These are phyloP conservation scores for Sporothrix schenckii DNA, from an alignment of 2,329 filamentous ascomycete species.

Conservation along the genomic window DNA sequence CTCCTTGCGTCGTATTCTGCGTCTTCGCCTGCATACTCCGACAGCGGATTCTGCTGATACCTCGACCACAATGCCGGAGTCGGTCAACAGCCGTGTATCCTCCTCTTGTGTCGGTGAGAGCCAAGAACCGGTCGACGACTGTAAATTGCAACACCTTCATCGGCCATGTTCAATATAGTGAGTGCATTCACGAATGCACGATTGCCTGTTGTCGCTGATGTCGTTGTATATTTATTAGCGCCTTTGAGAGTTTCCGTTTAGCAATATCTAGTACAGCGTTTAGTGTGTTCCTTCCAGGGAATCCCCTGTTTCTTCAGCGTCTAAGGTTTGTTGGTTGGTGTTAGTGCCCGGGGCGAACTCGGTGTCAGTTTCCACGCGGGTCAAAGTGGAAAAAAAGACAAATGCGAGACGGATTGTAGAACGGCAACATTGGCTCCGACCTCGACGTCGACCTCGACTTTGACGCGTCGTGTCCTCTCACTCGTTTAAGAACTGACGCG, in stretches of 20 bases:
- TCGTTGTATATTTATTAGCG: not conserved
- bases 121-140: too few species aligned
- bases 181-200: not conserved
- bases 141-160: not conserved
- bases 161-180: not conserved
- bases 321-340: not conserved
- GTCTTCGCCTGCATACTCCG: not conserved
- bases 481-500: not conserved
- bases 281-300: not conserved
- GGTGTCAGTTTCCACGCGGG: not conserved
- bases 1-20: not conserved
- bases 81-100: not conserved
- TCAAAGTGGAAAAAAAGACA: conserved; percentile 8
- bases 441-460: not conserved
- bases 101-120: not conserved
- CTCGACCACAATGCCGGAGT: not conserved
- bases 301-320: not conserved
- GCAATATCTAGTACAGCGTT: not conserved
- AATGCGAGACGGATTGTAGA: not conserved
- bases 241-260: not conserved
- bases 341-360: not conserved
- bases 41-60: conserved; percentile 10
- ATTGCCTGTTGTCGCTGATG: too few species aligned
- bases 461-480: not conserved
- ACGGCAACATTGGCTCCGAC: not conserved